phyloP scores from a whole-genome alignment of 2,329 filamentous ascomycete species.

The Calycina marina region DNA sequence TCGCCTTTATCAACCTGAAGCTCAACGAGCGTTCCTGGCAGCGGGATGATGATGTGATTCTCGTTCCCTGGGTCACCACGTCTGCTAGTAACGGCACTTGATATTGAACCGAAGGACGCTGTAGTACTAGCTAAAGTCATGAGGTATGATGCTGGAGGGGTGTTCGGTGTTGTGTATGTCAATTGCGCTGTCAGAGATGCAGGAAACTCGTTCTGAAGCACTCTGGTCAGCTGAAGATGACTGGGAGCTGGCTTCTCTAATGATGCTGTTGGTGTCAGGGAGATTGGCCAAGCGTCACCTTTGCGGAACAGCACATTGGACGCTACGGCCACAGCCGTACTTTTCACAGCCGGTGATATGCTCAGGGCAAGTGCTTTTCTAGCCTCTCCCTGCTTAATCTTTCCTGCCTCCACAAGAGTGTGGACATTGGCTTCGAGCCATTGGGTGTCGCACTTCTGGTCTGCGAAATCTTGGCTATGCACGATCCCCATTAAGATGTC shows the following conservation, averaged over 20 bases:
- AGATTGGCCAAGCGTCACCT: constrained; percentile 42
- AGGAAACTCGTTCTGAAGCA: constrained; percentile 47
- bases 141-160: constrained; percentile 29
- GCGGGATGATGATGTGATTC: constrained; percentile 38
- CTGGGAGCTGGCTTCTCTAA: constrained; percentile 23
- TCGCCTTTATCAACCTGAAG: constrained; percentile 39
- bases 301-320: constrained; percentile 36
- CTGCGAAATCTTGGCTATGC: constrained; percentile 32
- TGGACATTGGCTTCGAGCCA: constrained; percentile 39
- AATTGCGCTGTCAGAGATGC: constrained; percentile 36
- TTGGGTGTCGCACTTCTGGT: constrained; percentile 34
- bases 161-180: constrained; percentile 29
- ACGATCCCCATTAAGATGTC: constrained; percentile 38
- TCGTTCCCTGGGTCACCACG: constrained; percentile 34
- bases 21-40: constrained; percentile 45
- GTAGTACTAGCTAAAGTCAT: constrained; percentile 25
- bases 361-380: constrained; percentile 20
- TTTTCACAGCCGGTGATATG: constrained; percentile 2
- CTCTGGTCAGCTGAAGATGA: constrained; percentile 36
- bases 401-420: constrained; percentile 20
- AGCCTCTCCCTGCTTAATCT: constrained; percentile 21
- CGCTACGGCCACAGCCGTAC: constrained; percentile 16
- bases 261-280: constrained; percentile 25
- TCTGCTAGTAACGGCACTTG: constrained; percentile 31
- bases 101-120: constrained; percentile 34